phyloP scores from a whole-genome alignment of 2,329 filamentous ascomycete species.

The Colletotrichum phormii region DNA sequence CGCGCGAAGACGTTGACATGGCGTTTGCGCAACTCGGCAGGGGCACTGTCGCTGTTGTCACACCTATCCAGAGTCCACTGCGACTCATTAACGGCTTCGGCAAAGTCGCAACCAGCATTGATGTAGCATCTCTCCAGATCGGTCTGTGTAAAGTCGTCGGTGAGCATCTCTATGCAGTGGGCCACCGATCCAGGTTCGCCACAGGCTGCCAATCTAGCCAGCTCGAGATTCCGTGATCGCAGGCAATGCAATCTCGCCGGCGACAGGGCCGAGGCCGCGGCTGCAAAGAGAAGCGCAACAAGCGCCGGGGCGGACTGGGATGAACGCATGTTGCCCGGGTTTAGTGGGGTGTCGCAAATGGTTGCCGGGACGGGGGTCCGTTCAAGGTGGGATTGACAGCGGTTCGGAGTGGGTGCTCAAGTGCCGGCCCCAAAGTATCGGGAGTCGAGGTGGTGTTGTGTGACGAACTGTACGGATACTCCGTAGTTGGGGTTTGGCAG shows the following conservation, averaged over 20 bases:
- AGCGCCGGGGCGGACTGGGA: conserved; percentile 28
- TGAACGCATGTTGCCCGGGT: conserved; percentile 28
- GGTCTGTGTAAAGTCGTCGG: conserved; percentile 42
- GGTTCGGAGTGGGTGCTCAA: conserved; percentile 24
- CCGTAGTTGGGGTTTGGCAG: neutral
- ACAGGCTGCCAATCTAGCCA: conserved; percentile 56
- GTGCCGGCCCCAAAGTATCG: conserved; percentile 1
- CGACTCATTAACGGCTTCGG: conserved; percentile 46
- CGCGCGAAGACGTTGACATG: conserved; percentile 25
- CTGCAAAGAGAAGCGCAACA: conserved; percentile 40
- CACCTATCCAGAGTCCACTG: conserved; percentile 47
- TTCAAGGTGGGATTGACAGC: conserved; percentile 10
- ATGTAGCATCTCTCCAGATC: conserved; percentile 54
- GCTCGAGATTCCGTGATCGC: conserved; percentile 48
- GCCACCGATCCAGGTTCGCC: conserved; percentile 55
- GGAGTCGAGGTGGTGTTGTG: neutral
- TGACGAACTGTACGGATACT: neutral
- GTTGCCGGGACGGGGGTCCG: conserved; percentile 21
- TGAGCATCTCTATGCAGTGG: conserved; percentile 53
- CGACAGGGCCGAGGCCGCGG: conserved; percentile 45
- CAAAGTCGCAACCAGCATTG: conserved; percentile 48
- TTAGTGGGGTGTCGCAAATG: conserved; percentile 19
- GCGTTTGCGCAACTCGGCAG: conserved; percentile 37
- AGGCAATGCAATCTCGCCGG: conserved; percentile 52
- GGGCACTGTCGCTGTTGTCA: conserved; percentile 31